phyloP scores from a whole-genome alignment of 2,329 filamentous ascomycete genomes.

The Fusarium irregulare region DNA sequence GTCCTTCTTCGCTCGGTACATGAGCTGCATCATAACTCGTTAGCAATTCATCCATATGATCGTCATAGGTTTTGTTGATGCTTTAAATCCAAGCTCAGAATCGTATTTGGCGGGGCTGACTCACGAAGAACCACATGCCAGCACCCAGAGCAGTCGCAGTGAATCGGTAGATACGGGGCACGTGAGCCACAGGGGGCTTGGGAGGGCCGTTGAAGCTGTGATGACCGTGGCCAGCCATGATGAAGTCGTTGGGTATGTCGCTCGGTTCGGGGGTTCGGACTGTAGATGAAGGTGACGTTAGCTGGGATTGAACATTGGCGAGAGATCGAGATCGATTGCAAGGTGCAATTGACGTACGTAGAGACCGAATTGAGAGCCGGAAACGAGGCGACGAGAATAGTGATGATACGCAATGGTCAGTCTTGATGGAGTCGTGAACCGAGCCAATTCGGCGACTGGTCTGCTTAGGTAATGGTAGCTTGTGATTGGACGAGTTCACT shows the following conservation, averaged over 20 bases:
- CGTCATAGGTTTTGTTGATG: neutral
- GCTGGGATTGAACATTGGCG: neutral
- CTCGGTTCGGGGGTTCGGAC: constrained; percentile 23
- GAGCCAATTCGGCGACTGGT: constrained; percentile 32
- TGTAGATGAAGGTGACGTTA: constrained; percentile 12
- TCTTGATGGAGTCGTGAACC: constrained; percentile 37
- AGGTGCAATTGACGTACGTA: constrained; percentile 33
- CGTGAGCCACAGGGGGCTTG: constrained; percentile 60
- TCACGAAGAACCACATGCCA: constrained; percentile 99
- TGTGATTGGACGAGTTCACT: constrained; percentile 26
- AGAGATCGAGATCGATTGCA: rapidly evolving
- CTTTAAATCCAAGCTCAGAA: neutral
- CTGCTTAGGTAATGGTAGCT: constrained; percentile 42
- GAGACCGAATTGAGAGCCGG: constrained; percentile 37
- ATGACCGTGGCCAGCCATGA: constrained; percentile 44
- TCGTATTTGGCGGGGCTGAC: constrained; percentile 48
- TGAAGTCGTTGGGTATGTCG: constrained; percentile 25
- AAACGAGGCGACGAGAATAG: constrained; percentile 27
- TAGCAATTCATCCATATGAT: constrained; percentile 21
- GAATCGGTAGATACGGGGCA: constrained; percentile 79
- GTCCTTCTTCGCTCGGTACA: constrained; percentile 97
- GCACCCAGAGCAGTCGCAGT: constrained; percentile 88
- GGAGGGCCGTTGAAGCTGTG: constrained; percentile 50
- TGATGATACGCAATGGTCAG: constrained; percentile 32
- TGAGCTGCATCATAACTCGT: constrained; percentile 68